Conservation (phyloP, 257 asterid genomes). For the Eustoma russellianum region DNA sequence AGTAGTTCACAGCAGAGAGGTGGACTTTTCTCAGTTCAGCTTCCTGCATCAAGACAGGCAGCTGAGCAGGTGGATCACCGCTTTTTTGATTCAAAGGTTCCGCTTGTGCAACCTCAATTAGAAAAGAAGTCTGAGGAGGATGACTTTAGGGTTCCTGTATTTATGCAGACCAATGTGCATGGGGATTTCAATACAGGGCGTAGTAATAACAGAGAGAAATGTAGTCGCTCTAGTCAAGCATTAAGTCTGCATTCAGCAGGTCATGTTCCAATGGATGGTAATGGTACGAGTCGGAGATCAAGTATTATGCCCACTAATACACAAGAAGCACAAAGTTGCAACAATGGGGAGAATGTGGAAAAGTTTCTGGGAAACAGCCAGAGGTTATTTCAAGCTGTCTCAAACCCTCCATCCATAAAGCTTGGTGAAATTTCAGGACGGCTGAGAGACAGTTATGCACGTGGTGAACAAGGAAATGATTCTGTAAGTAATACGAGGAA, state of each 20-base stretch:
- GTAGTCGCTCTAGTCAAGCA: slow-evolving; percentile 24
- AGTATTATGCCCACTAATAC: slow-evolving; percentile 12
- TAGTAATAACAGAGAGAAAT: slow-evolving; percentile 13
- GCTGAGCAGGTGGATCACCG: slow-evolving; percentile 28
- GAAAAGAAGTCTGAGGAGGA: slow-evolving; percentile 44
- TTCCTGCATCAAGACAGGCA: slow-evolving; percentile 26
- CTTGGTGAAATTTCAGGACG: slow-evolving; percentile 16
- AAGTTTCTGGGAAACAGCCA: slow-evolving; percentile 15
- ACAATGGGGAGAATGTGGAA: slow-evolving; percentile 19
- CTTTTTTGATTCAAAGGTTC: slow-evolving; percentile 24
- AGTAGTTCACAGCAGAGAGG: slow-evolving; percentile 36
- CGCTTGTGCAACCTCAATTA: slow-evolving; percentile 25
- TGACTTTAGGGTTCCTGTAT: slow-evolving; percentile 64
- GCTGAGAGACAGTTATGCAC: slow-evolving; percentile 16
- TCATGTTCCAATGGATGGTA: slow-evolving; percentile 11
- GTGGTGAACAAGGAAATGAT: slow-evolving; percentile 20
- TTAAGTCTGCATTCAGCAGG: slow-evolving; percentile 14
- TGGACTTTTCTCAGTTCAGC: slow-evolving; percentile 24
- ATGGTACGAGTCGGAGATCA: slow-evolving; percentile 11
- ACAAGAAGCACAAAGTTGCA: slow-evolving; percentile 17
- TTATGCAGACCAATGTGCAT: slow-evolving; percentile 27
- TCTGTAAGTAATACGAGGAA: slow-evolving; percentile 13
- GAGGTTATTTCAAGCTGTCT: slow-evolving; percentile 15
- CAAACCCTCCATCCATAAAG: slow-evolving; percentile 21
- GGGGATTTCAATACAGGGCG: slow-evolving; percentile 24